Evolutionary conservation across 1,284 basidiomycete species (phyloP).

Genomic region (Pseudozyma flocculosa): DNA sequence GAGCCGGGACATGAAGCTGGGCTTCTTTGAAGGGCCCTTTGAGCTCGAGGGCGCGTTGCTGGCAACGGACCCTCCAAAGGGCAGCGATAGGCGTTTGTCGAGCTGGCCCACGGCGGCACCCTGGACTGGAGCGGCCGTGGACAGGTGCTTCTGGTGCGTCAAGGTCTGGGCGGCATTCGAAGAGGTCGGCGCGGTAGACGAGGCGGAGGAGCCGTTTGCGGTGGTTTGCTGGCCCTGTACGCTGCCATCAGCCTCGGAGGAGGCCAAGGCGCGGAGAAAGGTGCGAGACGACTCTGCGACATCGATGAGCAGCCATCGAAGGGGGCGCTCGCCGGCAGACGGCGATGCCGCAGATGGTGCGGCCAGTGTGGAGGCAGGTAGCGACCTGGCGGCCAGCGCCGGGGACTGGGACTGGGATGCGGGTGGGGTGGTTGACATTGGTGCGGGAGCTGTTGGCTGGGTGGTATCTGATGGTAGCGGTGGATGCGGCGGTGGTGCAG

Average conservation of each 20-base stretch:
- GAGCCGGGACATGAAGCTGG: conserved; percentile 25
- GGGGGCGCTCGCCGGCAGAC: background rate
- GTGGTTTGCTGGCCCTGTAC: conserved; percentile 1
- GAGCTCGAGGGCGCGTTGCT: conserved; percentile 10
- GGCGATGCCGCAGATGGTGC: background rate
- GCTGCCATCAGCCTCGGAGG: background rate
- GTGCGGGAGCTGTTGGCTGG: too few relatives aligned
- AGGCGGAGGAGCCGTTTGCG: too few relatives aligned
- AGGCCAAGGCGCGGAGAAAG: conserved; percentile 13
- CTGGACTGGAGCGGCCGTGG: background rate
- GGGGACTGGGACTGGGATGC: background rate
- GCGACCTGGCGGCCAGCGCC: background rate
- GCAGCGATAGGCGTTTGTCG: conserved; percentile 8
- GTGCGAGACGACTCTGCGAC: conserved; percentile 13
- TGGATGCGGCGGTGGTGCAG: too few relatives aligned
- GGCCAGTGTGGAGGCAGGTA: background rate
- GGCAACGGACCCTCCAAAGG: conserved; percentile 2
- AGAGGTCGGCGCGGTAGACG: too few relatives aligned
- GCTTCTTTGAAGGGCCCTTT: conserved; percentile 6
- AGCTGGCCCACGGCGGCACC: conserved; percentile 8
- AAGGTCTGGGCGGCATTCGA: too few relatives aligned
- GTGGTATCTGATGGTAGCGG: too few relatives aligned
- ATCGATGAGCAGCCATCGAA: conserved; percentile 24
- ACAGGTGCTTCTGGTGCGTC: conserved; percentile 10
- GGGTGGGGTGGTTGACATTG: too few relatives aligned